Base-by-base conservation (phyloP, 2,329 filamentous ascomycete genomes). In the Parafenestella ontariensis region DNA sequence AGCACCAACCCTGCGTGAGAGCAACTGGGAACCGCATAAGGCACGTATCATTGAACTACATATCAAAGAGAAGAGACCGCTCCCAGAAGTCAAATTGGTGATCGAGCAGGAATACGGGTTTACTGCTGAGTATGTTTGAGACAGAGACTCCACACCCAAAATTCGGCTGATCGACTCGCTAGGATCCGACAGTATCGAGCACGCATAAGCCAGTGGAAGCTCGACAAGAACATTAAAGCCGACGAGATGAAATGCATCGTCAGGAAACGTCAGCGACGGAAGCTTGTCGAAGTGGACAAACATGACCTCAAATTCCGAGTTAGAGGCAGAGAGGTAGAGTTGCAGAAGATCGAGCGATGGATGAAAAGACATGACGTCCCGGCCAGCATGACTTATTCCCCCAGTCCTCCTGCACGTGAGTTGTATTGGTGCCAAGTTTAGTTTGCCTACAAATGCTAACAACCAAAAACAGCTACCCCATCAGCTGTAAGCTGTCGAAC, bases 11-110 rank as follows among this genome's bases (percentile, higher is more conserved):
- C 49, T 69, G 13, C 55, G 52, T n/a, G 58, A 51, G 2, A 29
- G 40, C 9, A 61, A 57, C 24, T 69, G 59, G 65, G 60, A 60
- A 37, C 62, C 62, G 29, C 54, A 64, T 26, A 68, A 66, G 24
- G 37, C n/a, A 5, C 49, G 24, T 13, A 59, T 56, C 17, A 21
- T 56, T 5, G 40, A 62, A 2, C 36, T 66, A 7, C 54, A 67
- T 39, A 52, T 58, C 18, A 41, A 10, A 13, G 28, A 60, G 34
- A 47, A 51, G 3, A 24, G 49, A 23, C 28, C 58, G 1, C 36
- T 63, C 3, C 20, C 15, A 23, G 34, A 59, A 13, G 56, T 68
- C 7, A 59, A 36, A 37, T 10, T 43, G 20, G 53, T 46, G 2
- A 47, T 68, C 4, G 23, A 60, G 29, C n/a, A 52, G 17, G 55